phyloP scores from a whole-genome alignment of 345 rosid species.

The Passiflora organensis region DNA sequence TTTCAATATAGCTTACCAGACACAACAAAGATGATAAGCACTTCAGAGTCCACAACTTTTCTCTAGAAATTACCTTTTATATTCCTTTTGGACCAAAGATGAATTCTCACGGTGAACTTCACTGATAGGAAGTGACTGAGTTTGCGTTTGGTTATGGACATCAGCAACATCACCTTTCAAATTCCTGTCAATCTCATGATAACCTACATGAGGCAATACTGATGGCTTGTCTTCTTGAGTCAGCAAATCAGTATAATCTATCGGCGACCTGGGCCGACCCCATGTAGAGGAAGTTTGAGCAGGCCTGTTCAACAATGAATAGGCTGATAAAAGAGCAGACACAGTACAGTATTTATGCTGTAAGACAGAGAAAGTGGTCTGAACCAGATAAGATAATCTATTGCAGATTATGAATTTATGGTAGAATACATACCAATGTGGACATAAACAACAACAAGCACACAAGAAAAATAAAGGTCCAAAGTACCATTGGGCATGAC shows the following conservation, averaged over 20 bases:
- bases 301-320: constrained; percentile 34
- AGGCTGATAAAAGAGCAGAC: constrained; percentile 1
- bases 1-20: neutral
- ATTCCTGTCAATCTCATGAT: constrained; percentile 25
- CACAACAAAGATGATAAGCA: neutral
- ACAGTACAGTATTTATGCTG: neutral
- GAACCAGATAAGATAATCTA: neutral
- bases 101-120: constrained; percentile 30
- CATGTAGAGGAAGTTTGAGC: constrained; percentile 28
- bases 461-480: constrained; percentile 5
- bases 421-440: too few species aligned
- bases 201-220: constrained; percentile 24
- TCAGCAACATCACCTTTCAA: constrained; percentile 24
- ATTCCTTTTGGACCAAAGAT: constrained; percentile 30
- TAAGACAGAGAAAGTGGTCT: neutral
- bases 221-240: constrained; percentile 32
- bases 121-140: constrained; percentile 35
- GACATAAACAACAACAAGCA: neutral
- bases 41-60: neutral
- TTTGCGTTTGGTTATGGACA: constrained; percentile 39
- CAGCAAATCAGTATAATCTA: constrained; percentile 22
- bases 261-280: constrained; percentile 32
- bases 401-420: neutral
- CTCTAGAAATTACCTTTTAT: constrained; percentile 38
- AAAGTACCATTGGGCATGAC: constrained; percentile 37